Evolutionary conservation across 176 grass and related monocot species (phyloP).

Genomic region (Aechmea fasciata): DNA sequence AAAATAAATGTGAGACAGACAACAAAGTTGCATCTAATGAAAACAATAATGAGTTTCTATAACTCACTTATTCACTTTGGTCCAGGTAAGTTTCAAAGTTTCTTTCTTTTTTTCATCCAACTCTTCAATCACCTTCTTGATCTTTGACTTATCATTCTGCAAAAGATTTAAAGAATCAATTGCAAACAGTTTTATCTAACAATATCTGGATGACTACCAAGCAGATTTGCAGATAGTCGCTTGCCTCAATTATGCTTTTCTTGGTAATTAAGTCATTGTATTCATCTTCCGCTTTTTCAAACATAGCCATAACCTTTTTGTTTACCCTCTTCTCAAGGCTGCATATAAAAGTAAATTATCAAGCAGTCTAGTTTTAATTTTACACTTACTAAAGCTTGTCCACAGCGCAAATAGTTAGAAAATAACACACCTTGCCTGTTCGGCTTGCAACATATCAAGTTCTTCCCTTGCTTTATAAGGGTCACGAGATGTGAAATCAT

Average conservation of each 20-base stretch:
- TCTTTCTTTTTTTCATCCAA: slow-evolving; percentile 98
- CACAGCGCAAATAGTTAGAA: background rate
- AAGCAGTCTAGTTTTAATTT: background rate
- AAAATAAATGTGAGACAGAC: no score
- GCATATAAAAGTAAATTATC: slow-evolving; percentile 26
- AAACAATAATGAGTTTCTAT: slow-evolving; percentile 21
- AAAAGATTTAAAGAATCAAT: slow-evolving; percentile 11
- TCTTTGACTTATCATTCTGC: slow-evolving; percentile 94
- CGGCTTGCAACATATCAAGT: slow-evolving; percentile 64
- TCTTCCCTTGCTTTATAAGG: slow-evolving; percentile 60
- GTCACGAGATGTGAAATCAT: slow-evolving; percentile 72
- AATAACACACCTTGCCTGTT: slow-evolving; percentile 64
- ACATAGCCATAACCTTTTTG: slow-evolving; percentile 98
- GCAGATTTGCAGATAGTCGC: slow-evolving; percentile 2
- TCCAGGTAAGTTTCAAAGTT: slow-evolving; percentile 89
- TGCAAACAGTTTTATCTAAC: slow-evolving; percentile 5
- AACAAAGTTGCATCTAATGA: slow-evolving; percentile 1
- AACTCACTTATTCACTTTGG: slow-evolving; percentile 96
- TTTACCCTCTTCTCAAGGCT: slow-evolving; percentile 99
- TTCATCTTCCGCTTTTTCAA: slow-evolving; percentile 97
- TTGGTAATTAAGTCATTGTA: slow-evolving; percentile 89
- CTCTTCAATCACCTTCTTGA: slow-evolving; percentile 85
- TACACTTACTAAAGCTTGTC: slow-evolving; percentile 12
- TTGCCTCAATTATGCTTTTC: slow-evolving; percentile 89
- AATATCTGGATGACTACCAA: slow-evolving; percentile 11